These are phyloP conservation scores for Wickerhamiella parazyma DNA, from an alignment of 805 yeast species.

Conservation along the genomic window DNA sequence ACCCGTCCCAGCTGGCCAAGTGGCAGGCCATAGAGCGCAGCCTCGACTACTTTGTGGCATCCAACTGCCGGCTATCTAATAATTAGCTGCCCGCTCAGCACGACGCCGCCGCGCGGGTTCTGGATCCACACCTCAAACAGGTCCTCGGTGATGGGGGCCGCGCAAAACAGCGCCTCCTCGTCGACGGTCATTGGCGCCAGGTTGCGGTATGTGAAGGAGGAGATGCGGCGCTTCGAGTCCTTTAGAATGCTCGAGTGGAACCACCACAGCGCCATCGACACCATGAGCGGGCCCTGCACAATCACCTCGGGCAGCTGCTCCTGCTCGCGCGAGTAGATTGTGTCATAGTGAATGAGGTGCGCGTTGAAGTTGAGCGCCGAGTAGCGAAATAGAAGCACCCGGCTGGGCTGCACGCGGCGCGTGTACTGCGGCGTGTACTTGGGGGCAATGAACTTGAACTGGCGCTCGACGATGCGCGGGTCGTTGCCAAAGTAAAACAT, in stretches of 20 bases:
- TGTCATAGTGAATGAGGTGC: conserved; percentile 71
- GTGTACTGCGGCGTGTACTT: conserved; percentile 11
- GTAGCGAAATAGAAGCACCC: conserved; percentile 41
- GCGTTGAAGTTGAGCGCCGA: conserved; percentile 70
- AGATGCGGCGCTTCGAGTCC: conserved; percentile 18
- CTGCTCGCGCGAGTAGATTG: conserved; percentile 32
- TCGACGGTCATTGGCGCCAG: conserved; percentile 37
- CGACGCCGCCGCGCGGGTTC: conserved; percentile 12
- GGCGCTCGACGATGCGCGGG: conserved; percentile 16
- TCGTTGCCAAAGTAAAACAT: conserved; percentile 42
- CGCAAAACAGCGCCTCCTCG: conserved; percentile 23
- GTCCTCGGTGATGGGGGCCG: conserved; percentile 14
- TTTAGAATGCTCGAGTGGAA: conserved; percentile 20
- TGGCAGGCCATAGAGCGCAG: conserved; percentile 35
- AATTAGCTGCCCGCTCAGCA: conserved; percentile 11
- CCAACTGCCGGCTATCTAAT: conserved; percentile 4
- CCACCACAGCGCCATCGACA: conserved; percentile 47
- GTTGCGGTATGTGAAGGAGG: conserved; percentile 36
- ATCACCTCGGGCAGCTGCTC: conserved; percentile 54
- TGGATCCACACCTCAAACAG: conserved; percentile 15
- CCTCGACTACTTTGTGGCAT: conserved; percentile 6
- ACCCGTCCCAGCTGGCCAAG: conserved; percentile 31
- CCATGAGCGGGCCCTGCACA: conserved; percentile 72
- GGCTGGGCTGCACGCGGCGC: conserved; percentile 28
- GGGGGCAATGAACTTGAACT: conserved; percentile 18